Evolutionary conservation across 495 filamentous ascomycete genomes (phyloP), one percentile per base, ranked within the genome.

Genomic region (Talaromyces stipitatus): DNA sequence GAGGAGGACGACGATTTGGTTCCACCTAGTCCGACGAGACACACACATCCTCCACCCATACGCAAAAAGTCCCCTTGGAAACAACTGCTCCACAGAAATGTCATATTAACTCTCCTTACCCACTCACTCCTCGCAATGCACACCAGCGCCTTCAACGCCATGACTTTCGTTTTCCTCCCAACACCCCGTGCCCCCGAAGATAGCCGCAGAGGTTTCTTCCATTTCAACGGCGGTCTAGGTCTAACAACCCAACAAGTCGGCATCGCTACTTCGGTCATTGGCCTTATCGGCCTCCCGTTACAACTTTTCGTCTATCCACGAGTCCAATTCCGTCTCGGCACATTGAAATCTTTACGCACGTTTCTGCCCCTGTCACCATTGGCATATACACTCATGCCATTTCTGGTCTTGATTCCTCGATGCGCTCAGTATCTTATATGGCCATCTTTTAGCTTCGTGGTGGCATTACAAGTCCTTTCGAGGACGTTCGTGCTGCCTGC

Each of bases 111-210:
- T 0, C 69, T 91, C 1, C 62, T 88, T 30, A 76, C 78, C 3
- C 85, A 90, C 30, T 82, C 79, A 36, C 73, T 90, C 8, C 73
- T 92, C 14, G 81, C 84, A n/a, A 75, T 89, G 60, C 89, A 92
- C 66, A 83, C 85, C 30, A 81, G 84, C 32, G 84, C 88, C 7
- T 92, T 89, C 75, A 87, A 85, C 69, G 78, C 85, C 47, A 76
- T 91, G 61, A 86, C 86, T 46, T 88, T 86, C 50, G 78, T 88
- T 23, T 89, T 87, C 65, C 72, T 92, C 51, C 85, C 85, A 8
- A 83, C 82, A 2, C 85, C 87, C 0, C 79, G 78, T 9, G 77
- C 81, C 8, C 69, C 75, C 16, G 75, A 79, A 18, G 61, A 62
- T 48, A 67, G 71, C n/a, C 74, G 69, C 6, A 62, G 67, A 20